Percentiles rank a stretch among this genome's conserved stretches.
Conservation (phyloP, 352 stramenopile genomes). For the Plasmopara viticola region DNA sequence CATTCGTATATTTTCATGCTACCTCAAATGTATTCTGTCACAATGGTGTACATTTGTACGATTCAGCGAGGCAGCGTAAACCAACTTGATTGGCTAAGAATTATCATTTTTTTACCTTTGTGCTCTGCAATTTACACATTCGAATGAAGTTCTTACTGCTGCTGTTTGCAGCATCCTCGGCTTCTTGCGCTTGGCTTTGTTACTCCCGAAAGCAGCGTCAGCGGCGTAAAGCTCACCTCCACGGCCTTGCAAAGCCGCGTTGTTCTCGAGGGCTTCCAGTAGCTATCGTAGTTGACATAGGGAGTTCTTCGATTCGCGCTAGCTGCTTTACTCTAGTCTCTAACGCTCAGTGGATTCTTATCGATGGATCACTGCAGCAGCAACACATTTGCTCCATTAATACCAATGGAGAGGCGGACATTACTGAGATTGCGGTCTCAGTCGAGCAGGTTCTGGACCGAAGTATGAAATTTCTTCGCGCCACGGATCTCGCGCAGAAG, state of each 20-base stretch:
- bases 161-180: constrained; percentile 22
- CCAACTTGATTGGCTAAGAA: no score
- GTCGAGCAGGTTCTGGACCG: constrained; percentile 51
- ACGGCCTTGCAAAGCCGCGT: constrained; percentile 29
- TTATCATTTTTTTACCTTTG: no score
- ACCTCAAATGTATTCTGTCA: no score
- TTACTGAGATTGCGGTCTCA: constrained; percentile 28
- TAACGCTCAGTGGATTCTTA: constrained; percentile 45
- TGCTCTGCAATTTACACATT: no score
- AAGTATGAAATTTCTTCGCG: constrained; percentile 46
- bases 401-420: constrained; percentile 51
- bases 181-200: constrained; percentile 20
- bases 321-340: constrained; percentile 74
- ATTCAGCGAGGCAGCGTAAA: no score
- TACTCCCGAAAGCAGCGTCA: constrained; percentile 18
- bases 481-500: constrained; percentile 27
- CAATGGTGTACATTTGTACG: no score
- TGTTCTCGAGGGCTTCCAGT: constrained; percentile 41
- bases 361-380: constrained; percentile 66
- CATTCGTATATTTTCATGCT: no score
- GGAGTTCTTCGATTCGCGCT: constrained; percentile 90
- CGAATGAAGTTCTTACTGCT: constrained; percentile 25
- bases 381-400: constrained; percentile 41
- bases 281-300: constrained; percentile 86
- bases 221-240: constrained; percentile 23